A percentile compares a stretch with the other conserved stretches of the same genome.
Evolutionary conservation across 2,329 filamentous ascomycete genomes (phyloP).

Genomic region (Intubia oerlemansii): DNA sequence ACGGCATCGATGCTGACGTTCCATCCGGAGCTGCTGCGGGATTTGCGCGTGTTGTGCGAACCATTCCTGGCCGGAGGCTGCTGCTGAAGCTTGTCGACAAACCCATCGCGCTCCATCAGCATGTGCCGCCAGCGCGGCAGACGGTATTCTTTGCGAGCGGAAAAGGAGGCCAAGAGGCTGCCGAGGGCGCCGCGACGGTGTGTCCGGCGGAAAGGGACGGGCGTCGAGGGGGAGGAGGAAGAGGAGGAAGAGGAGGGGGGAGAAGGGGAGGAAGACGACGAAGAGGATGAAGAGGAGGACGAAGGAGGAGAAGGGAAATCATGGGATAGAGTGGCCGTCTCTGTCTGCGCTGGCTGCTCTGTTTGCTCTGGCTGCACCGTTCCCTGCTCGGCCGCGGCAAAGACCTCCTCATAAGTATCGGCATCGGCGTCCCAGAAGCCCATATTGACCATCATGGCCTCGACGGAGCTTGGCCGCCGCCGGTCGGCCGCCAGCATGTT

Average conservation of each 20-base stretch:
- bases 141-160: conserved; percentile 5
- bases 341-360: no score
- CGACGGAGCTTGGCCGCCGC: conserved; percentile 6
- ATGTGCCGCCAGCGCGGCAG: conserved; percentile 7
- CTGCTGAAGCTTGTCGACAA: no score
- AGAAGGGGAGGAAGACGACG: no score
- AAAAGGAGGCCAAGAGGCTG: conserved; percentile 4
- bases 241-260: no score
- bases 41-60: not conserved
- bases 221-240: no score
- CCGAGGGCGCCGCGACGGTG: conserved; percentile 1
- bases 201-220: no score
- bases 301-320: no score
- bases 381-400: conserved; percentile 1
- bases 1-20: conserved; percentile 4
- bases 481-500: conserved; percentile 6
- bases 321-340: no score
- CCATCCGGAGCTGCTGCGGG: not conserved
- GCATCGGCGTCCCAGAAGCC: conserved; percentile 8
- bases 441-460: conserved; percentile 10
- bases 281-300: no score
- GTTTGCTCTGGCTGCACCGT: not conserved
- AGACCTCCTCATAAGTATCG: conserved; percentile 5
- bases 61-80: no score
- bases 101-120: conserved; percentile 5